Conservation (phyloP, 2,329 filamentous ascomycete species). For the Alternaria panax region DNA sequence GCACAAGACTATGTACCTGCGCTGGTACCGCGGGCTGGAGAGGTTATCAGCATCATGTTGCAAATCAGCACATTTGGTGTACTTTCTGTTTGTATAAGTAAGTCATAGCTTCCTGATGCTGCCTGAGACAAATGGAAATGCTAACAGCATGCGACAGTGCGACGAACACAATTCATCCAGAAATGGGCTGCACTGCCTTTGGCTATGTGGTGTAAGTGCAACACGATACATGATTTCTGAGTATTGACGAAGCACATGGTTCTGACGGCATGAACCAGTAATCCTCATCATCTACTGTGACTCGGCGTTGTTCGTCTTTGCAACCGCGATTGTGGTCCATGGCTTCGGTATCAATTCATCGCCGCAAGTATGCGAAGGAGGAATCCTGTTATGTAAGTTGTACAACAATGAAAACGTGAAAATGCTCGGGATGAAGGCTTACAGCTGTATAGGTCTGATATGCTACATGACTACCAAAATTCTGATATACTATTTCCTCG, state of each 20-base stretch:
- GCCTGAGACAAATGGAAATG: background rate
- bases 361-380: conserved; percentile 61
- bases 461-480: conserved; percentile 72
- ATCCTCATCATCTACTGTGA: conserved; percentile 67
- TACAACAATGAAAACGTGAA: background rate
- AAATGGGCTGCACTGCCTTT: conserved; percentile 34
- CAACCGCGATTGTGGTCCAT: conserved; percentile 64
- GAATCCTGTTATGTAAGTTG: conserved; percentile 63
- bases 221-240: background rate
- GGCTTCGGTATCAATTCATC: conserved; percentile 65
- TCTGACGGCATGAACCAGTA: conserved; percentile 52
- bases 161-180: conserved; percentile 31
- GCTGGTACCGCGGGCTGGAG: conserved; percentile 31
- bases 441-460: conserved; percentile 50
- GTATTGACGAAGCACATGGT: background rate
- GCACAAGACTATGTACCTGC: conserved; percentile 19
- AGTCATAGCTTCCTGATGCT: background rate
- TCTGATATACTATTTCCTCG: conserved; percentile 70
- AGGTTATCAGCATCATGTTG: conserved; percentile 32
- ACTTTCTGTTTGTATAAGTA: conserved; percentile 29
- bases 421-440: background rate
- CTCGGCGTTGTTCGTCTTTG: conserved; percentile 67
- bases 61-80: conserved; percentile 34
- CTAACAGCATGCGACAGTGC: conserved; percentile 20
- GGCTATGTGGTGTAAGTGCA: conserved; percentile 27